Conservation (phyloP, 2,329 filamentous ascomycete species). For the Ophiostoma perfectum region DNA sequence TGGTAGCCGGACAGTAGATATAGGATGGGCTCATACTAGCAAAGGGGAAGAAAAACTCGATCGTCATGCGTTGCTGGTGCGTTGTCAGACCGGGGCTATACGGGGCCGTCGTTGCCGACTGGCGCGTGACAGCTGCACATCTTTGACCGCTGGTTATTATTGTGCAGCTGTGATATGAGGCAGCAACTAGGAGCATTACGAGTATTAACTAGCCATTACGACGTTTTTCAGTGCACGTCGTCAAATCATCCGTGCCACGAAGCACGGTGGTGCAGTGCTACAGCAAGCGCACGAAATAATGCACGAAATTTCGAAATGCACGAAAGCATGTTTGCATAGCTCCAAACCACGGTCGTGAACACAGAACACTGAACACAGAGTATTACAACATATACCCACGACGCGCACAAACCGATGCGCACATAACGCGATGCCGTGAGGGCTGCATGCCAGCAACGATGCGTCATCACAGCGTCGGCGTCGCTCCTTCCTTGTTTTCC, state of each 20-base stretch:
- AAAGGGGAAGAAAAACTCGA: neutral
- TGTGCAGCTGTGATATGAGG: no score
- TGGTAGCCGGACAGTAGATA: neutral
- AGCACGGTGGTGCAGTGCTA: neutral
- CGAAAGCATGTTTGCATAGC: no score
- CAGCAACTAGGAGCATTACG: neutral
- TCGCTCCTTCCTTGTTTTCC: neutral
- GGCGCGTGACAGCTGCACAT: neutral
- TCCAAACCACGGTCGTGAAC: no score
- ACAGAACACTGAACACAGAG: neutral
- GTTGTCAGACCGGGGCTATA: neutral
- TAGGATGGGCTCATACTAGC: neutral
- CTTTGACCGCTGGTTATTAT: slow-evolving; percentile 4
- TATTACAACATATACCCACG: neutral
- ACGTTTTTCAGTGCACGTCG: no score
- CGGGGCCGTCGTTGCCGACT: slow-evolving; percentile 5
- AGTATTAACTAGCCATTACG: no score
- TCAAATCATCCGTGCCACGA: neutral
- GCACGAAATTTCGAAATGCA: no score
- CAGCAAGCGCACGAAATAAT: neutral
- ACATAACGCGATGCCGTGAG: neutral
- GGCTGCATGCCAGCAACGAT: neutral
- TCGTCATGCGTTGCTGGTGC: slow-evolving; percentile 10
- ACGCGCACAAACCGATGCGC: neutral
- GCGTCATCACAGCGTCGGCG: neutral